These are phyloP conservation scores for Sonneratia caseolaris DNA, from an alignment of 345 rosid species.

Conservation along the genomic window DNA sequence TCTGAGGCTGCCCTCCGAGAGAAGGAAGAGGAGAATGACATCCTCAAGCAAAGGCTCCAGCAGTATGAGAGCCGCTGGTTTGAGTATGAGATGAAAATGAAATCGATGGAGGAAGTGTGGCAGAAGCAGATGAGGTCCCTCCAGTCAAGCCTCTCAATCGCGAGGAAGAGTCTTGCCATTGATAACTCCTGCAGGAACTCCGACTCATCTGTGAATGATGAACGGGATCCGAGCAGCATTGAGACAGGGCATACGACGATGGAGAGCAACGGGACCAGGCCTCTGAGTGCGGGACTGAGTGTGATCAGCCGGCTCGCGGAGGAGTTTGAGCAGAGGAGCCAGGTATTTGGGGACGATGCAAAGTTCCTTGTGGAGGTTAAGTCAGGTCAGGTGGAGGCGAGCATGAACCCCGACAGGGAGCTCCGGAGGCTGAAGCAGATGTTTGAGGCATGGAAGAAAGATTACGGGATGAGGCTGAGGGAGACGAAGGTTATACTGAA, in stretches of 20 bases:
- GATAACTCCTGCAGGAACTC: conserved; percentile 83
- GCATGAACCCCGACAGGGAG: conserved; percentile 81
- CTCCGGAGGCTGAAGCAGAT: conserved; percentile 83
- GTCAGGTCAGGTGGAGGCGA: conserved; percentile 93
- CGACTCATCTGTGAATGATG: conserved; percentile 83
- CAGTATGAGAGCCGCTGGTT: conserved; percentile 97
- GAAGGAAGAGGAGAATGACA: conserved; percentile 95
- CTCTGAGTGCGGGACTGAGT: conserved; percentile 76
- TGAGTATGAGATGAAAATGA: conserved; percentile 90
- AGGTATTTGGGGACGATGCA: conserved; percentile 90
- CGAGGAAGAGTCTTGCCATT: conserved; percentile 85
- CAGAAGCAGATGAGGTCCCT: conserved; percentile 97
- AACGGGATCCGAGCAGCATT: conserved; percentile 59
- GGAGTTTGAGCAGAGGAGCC: conserved; percentile 93
- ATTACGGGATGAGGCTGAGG: conserved; percentile 65
- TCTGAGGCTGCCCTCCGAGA: conserved; percentile 80
- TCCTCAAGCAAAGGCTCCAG: conserved; percentile 84
- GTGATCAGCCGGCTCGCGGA: conserved; percentile 83
- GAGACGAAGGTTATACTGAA: conserved; percentile 79
- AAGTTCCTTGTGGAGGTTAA: conserved; percentile 96
- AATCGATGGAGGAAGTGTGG: conserved; percentile 99
- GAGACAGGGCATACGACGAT: conserved; percentile 45
- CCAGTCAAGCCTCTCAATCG: conserved; percentile 92
- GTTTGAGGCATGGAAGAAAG: conserved; percentile 98
- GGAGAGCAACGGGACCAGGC: conserved; percentile 64